phyloP scores from a whole-genome alignment of 2,329 filamentous ascomycete species.

The Monilinia vaccinii-corymbosi region DNA sequence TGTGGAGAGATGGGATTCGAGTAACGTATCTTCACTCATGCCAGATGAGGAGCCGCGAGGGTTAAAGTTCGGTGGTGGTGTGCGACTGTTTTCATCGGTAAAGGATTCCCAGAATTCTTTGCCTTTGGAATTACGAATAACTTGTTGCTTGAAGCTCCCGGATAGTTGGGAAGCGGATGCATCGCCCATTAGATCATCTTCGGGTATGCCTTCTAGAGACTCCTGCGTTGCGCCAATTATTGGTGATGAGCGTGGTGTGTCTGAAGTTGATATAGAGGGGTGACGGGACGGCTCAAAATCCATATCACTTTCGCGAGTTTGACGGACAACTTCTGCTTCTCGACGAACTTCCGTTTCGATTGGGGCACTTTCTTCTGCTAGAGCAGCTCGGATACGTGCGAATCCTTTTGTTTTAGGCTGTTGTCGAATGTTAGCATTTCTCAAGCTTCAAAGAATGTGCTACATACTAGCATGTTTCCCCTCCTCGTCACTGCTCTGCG shows the following conservation, averaged over 20 bases:
- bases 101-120: conserved; percentile 73
- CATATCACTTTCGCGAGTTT: conserved; percentile 83
- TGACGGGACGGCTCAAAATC: conserved; percentile 42
- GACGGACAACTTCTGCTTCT: conserved; percentile 91
- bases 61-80: conserved; percentile 43
- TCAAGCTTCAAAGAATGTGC: neutral
- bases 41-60: conserved; percentile 50
- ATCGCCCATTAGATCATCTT: conserved; percentile 60
- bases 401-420: conserved; percentile 96
- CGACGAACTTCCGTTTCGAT: conserved; percentile 81
- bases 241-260: conserved; percentile 52
- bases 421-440: conserved; percentile 34
- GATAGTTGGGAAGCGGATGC: conserved; percentile 35
- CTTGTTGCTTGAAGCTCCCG: conserved; percentile 67
- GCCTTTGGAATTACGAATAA: conserved; percentile 61
- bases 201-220: conserved; percentile 61
- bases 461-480: conserved; percentile 74
- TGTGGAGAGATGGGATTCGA: conserved; percentile 21
- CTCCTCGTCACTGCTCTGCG: conserved; percentile 75
- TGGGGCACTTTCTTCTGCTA: conserved; percentile 80
- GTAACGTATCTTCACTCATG: conserved; percentile 57
- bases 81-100: conserved; percentile 54
- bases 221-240: conserved; percentile 49
- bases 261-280: conserved; percentile 38
- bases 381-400: conserved; percentile 79